Base-by-base conservation (phyloP, 768 basidiomycete genomes). In the Fistulinella prunicolor region DNA sequence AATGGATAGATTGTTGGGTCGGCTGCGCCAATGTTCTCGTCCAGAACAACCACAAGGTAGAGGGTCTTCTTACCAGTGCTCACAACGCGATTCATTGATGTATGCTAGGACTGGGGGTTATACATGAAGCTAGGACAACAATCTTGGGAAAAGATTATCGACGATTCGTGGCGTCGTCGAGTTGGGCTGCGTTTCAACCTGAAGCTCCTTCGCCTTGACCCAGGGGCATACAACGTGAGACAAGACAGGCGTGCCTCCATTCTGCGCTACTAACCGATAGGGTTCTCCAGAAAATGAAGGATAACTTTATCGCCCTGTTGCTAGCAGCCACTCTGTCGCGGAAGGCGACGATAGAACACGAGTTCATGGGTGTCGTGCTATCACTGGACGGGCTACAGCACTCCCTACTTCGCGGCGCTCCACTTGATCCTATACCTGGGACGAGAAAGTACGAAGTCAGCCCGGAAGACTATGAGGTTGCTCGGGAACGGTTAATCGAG, bases 1-100 rank as follows among this genome's bases (percentile, higher is more conserved):
- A 65, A 22, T 80, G 88, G 73, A 73, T 89, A 26, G 78, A 81
- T 46, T 85, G 83, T 55, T 93, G 89, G 87, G 72, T 86, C 7
- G 80, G 82, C 5, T 89, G 85, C 55, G 81, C 80, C 1, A 73
- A 74, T 46, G 74, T 90, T 16, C 57, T 83, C 14, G 76, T 86
- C 6, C 76, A 78, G 53, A 79, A 80, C 47, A 62, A 69, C 19
- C 50, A 70, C 47, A 67, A 69, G 57, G 81, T 82, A 45, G 17
- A 20, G 16, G 24, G 65, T 49, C 28, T 28, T 42, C 6, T 38
- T 42, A 19, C 7, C 6, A 20, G 26, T 42, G 10, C 21, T 34
- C n/a, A 43, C 14, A 17, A 21, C 9, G 16, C n/a, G 34, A 39
- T 20, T 50, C 6, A 57, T 29, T 3, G 16, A 5, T 35, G 42